Evolutionary conservation across 257 asterid species (phyloP).

Genomic region (Solanum tacnaense): DNA sequence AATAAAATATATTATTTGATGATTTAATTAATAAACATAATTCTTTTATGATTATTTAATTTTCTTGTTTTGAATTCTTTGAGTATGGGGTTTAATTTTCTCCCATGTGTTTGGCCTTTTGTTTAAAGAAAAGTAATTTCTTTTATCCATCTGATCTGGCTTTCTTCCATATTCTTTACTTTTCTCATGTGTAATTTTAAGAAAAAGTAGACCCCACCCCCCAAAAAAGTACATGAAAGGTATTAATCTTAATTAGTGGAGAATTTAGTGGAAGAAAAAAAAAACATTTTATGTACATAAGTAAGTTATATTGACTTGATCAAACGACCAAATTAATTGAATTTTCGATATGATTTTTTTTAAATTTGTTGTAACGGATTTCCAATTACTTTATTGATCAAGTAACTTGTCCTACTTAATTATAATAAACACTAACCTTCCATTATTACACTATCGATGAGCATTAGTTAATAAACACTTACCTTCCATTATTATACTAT

Average conservation of each 20-base stretch:
- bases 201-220: neutral
- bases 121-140: neutral
- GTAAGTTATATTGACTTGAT: neutral
- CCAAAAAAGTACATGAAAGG: neutral
- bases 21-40: neutral
- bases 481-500: too few relatives aligned
- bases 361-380: neutral
- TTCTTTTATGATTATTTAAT: neutral
- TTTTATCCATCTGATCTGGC: neutral
- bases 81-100: neutral
- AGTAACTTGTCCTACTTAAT: neutral
- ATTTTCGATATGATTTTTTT: neutral
- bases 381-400: neutral
- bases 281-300: neutral
- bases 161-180: neutral
- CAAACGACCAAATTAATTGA: neutral
- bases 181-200: neutral
- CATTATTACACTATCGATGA: neutral
- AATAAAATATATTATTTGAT: neutral
- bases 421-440: neutral
- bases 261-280: neutral
- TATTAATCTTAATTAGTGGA: neutral
- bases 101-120: neutral
- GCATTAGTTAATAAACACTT: too few relatives aligned
- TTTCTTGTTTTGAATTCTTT: neutral